These are phyloP conservation scores for Strobilomyces confusus DNA, from an alignment of 768 basidiomycete genomes.

Conservation along the genomic window DNA sequence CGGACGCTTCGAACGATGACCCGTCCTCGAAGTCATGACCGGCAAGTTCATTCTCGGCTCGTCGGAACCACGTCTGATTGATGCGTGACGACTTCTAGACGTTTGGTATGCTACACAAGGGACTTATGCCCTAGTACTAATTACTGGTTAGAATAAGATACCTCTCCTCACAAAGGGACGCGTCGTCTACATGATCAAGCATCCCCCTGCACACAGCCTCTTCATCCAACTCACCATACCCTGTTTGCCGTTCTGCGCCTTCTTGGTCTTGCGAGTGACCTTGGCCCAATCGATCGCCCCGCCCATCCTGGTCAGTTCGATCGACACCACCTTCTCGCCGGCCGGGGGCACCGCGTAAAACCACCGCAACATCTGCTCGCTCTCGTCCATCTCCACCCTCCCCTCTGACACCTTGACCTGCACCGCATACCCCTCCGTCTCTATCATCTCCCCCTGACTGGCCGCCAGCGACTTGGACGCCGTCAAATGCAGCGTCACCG, in stretches of 20 bases:
- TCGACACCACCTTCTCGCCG: constrained; percentile 31
- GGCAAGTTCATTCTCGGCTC: neutral
- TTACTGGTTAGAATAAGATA: constrained; percentile 8
- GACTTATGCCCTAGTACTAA: neutral
- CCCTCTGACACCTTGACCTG: constrained; percentile 46
- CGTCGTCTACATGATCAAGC: constrained; percentile 22
- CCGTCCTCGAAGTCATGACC: constrained; percentile 3
- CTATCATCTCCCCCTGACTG: constrained; percentile 8
- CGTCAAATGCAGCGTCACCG: constrained; percentile 10
- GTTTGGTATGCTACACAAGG: constrained; percentile 1
- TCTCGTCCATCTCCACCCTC: constrained; percentile 42
- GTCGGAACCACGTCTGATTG: neutral
- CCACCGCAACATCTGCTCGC: constrained; percentile 51
- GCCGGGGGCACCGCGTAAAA: constrained; percentile 37
- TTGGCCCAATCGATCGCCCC: constrained; percentile 35
- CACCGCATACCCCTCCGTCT: constrained; percentile 34
- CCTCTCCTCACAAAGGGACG: neutral
- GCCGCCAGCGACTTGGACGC: neutral
- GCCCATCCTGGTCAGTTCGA: constrained; percentile 40
- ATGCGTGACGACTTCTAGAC: neutral
- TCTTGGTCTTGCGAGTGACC: neutral
- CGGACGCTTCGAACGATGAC: constrained; percentile 2
- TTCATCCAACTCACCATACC: constrained; percentile 5
- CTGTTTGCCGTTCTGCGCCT: neutral
- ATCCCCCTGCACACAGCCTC: constrained; percentile 18